phyloP scores from a whole-genome alignment of 441 rosid species.

The Hura crepitans region DNA sequence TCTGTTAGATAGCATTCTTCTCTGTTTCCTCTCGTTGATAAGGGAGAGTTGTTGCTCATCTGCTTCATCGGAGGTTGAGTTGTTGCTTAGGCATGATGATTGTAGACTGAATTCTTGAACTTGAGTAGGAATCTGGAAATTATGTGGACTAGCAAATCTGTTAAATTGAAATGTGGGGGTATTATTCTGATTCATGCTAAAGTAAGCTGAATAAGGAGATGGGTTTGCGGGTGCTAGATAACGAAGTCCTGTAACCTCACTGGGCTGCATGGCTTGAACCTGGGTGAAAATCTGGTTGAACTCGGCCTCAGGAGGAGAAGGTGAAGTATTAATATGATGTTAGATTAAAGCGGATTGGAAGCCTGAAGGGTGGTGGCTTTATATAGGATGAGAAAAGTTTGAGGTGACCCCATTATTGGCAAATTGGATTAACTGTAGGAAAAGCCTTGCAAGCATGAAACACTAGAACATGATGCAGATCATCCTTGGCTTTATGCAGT shows the following conservation, averaged over 20 bases:
- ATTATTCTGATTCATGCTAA: conserved; percentile 40
- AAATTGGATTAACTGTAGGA: conserved; percentile 35
- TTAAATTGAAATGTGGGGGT: conserved; percentile 39
- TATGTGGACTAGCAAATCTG: conserved; percentile 35
- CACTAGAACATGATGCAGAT: conserved; percentile 38
- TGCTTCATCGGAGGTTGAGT: conserved; percentile 80
- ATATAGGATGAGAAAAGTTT: conserved; percentile 47
- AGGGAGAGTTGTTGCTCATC: conserved; percentile 55
- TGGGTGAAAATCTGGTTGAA: conserved; percentile 1
- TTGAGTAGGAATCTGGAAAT: conserved; percentile 48
- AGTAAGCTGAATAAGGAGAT: conserved; percentile 44
- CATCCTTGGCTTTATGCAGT: conserved; percentile 26
- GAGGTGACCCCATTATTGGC: conserved; percentile 45
- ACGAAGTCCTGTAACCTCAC: conserved; percentile 45
- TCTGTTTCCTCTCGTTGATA: conserved; percentile 66
- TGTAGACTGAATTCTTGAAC: conserved; percentile 50
- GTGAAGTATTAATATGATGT: conserved; percentile 17
- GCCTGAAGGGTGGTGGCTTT: conserved; percentile 37
- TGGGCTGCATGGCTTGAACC: conserved; percentile 54
- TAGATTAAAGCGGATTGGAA: conserved; percentile 34
- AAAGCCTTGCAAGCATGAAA: conserved; percentile 30
- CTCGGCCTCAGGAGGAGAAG: conserved; percentile 17
- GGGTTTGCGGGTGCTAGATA: conserved; percentile 40
- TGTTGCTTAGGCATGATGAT: conserved; percentile 54
- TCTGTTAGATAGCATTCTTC: conserved; percentile 75